phyloP scores from a whole-genome alignment of 225 moss, liverwort and hornwort species.

The Sphagnum contortum region DNA sequence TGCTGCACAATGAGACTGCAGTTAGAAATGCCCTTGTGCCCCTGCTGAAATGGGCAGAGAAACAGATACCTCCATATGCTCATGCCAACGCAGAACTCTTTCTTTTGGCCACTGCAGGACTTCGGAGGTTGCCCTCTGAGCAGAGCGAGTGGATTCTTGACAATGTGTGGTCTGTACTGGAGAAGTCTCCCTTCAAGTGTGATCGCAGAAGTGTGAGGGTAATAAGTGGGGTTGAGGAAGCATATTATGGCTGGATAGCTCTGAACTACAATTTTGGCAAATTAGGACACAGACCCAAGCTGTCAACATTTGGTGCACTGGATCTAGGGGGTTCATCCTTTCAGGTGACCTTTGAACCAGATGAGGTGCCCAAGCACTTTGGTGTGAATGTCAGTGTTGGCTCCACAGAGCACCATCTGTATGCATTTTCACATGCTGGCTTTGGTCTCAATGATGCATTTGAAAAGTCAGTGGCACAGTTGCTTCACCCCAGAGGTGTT shows the following conservation, averaged over 20 bases:
- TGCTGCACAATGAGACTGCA: constrained; percentile 66
- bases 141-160: constrained; percentile 80
- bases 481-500: constrained; percentile 42
- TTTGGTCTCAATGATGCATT: constrained; percentile 96
- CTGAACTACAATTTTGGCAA: constrained; percentile 77
- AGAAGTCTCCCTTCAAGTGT: constrained; percentile 63
- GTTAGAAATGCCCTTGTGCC: constrained; percentile 64
- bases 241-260: constrained; percentile 98
- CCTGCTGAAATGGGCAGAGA: constrained; percentile 76
- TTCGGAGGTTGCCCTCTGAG: constrained; percentile 50
- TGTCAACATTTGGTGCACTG: constrained; percentile 68
- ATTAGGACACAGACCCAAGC: constrained; percentile 49
- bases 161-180: constrained; percentile 49
- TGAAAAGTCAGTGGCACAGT: constrained; percentile 77
- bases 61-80: constrained; percentile 72
- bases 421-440: constrained; percentile 86
- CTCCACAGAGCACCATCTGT: constrained; percentile 65
- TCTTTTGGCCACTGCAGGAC: constrained; percentile 86
- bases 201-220: constrained; percentile 79
- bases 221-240: constrained; percentile 90
- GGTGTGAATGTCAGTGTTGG: constrained; percentile 87
- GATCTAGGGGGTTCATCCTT: constrained; percentile 96
- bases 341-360: constrained; percentile 90
- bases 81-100: constrained; percentile 68
- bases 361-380: constrained; percentile 37